Percentiles rank a stretch among this genome's conserved stretches.
These are phyloP conservation scores for Cladosporium velox DNA, from an alignment of 2,329 filamentous ascomycete genomes.

Conservation along the genomic window DNA sequence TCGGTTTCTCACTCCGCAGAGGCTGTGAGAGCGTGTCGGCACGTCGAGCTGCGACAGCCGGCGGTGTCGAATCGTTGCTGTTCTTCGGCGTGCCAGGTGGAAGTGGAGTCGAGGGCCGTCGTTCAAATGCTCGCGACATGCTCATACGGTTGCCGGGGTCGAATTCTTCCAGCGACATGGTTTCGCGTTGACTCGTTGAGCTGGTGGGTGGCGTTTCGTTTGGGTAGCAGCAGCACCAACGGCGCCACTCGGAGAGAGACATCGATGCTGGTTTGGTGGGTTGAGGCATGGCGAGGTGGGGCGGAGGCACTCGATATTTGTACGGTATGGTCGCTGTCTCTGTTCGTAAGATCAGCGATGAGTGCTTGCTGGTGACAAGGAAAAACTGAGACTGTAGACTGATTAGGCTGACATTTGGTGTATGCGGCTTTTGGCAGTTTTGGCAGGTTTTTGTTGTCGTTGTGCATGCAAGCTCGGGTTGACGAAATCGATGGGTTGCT, in stretches of 20 bases:
- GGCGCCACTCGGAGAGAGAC: slow-evolving; percentile 5
- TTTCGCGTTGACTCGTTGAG: not conserved
- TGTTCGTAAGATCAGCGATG: not conserved
- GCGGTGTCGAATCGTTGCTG: not conserved
- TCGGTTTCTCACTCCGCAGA: not conserved
- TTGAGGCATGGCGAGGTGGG: not conserved
- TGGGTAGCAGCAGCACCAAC: slow-evolving; percentile 7
- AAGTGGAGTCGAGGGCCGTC: not conserved
- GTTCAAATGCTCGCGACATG: not conserved
- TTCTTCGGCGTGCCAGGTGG: not conserved
- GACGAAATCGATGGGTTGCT: not conserved
- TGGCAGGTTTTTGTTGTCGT: not conserved
- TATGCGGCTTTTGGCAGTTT: not conserved
- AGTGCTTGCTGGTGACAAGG: slow-evolving; percentile 1
- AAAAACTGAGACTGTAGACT: not conserved
- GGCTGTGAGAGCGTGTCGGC: not conserved
- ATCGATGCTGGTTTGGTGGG: not conserved
- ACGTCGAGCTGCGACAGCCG: not conserved
- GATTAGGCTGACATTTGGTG: not conserved
- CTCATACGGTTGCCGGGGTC: slow-evolving; percentile 6
- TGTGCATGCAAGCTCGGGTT: not conserved
- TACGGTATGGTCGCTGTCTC: not conserved
- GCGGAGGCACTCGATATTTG: not conserved
- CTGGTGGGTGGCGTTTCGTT: not conserved
- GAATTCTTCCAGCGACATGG: slow-evolving; percentile 6